Evolutionary conservation across 176 grass and related monocot species (phyloP).

Genomic region (Canna indica): DNA sequence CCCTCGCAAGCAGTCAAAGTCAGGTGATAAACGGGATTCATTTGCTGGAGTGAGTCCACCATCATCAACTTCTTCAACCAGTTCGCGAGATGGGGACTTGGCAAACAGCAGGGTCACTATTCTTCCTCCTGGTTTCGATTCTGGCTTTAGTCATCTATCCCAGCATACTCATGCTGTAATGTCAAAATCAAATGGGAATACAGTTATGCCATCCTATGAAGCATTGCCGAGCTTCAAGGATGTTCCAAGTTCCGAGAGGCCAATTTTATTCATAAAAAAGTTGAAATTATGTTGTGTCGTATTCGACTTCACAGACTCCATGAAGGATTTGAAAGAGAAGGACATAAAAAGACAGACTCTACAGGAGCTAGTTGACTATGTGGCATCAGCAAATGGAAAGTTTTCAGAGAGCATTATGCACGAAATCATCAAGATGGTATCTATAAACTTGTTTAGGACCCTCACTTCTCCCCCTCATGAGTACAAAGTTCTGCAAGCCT

Average conservation of each 20-base stretch:
- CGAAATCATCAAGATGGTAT: constrained; percentile 73
- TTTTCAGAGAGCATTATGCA: constrained; percentile 59
- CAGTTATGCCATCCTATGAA: constrained; percentile 40
- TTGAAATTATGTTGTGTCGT: constrained; percentile 60
- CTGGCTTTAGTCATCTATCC: constrained; percentile 25
- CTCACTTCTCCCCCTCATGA: constrained; percentile 54
- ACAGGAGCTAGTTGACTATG: constrained; percentile 81
- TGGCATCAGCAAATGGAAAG: constrained; percentile 58
- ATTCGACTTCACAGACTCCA: constrained; percentile 65
- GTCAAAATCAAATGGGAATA: constrained; percentile 34
- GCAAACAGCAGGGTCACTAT: constrained; percentile 36
- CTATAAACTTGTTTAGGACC: constrained; percentile 72
- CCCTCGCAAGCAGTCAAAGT: constrained; percentile 70
- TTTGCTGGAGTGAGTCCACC: constrained; percentile 31
- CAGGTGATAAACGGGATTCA: constrained; percentile 43
- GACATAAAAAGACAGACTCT: constrained; percentile 76
- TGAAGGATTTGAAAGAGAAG: constrained; percentile 76
- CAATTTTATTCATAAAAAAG: constrained; percentile 67
- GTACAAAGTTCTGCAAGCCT: constrained; percentile 62
- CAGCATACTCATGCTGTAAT: constrained; percentile 11
- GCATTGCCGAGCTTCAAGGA: constrained; percentile 78
- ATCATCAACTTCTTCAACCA: constrained; percentile 46
- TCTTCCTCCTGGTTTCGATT: constrained; percentile 26
- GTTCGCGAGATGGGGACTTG: constrained; percentile 45
- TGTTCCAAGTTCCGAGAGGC: constrained; percentile 65